Evolutionary conservation across 2,329 filamentous ascomycete species (phyloP).

Genomic region (Xylaria sp.): DNA sequence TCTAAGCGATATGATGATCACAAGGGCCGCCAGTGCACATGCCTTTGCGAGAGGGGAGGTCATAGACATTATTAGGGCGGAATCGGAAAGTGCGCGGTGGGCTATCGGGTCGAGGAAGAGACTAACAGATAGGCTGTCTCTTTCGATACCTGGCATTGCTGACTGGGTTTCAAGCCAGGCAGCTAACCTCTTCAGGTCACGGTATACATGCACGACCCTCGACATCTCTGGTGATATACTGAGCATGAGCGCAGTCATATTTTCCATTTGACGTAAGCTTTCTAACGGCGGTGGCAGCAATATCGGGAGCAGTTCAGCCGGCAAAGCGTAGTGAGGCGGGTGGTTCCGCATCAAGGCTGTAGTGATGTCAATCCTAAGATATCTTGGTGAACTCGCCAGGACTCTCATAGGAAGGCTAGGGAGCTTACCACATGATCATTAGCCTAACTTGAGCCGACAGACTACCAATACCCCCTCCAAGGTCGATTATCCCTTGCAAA

Average conservation of each 20-base stretch:
- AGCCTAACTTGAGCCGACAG: slow-evolving; percentile 31
- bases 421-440: slow-evolving; percentile 35
- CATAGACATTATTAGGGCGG: slow-evolving; percentile 28
- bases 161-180: slow-evolving; percentile 34
- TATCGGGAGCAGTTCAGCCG: slow-evolving; percentile 34
- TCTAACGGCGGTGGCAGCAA: slow-evolving; percentile 28
- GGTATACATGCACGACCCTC: slow-evolving; percentile 33
- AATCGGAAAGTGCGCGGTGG: slow-evolving; percentile 34
- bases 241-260: slow-evolving; percentile 33
- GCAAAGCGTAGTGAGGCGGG: slow-evolving; percentile 35
- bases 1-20: slow-evolving; percentile 35
- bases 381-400: slow-evolving; percentile 26
- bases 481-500: slow-evolving; percentile 29
- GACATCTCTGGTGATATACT: slow-evolving; percentile 33
- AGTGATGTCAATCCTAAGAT: slow-evolving; percentile 37
- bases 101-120: slow-evolving; percentile 38
- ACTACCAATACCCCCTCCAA: slow-evolving; percentile 26
- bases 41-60: slow-evolving; percentile 28
- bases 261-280: slow-evolving; percentile 28
- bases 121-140: slow-evolving; percentile 34
- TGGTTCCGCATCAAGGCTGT: slow-evolving; percentile 35
- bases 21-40: slow-evolving; percentile 32
- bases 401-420: slow-evolving; percentile 28
- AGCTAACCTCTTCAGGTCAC: slow-evolving; percentile 32
- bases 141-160: slow-evolving; percentile 28